Percentiles rank a stretch among this genome's conserved stretches.
These are phyloP conservation scores for Physocladia obscura DNA, from an alignment of 192 early-diverging fungal genomes.

Conservation along the genomic window DNA sequence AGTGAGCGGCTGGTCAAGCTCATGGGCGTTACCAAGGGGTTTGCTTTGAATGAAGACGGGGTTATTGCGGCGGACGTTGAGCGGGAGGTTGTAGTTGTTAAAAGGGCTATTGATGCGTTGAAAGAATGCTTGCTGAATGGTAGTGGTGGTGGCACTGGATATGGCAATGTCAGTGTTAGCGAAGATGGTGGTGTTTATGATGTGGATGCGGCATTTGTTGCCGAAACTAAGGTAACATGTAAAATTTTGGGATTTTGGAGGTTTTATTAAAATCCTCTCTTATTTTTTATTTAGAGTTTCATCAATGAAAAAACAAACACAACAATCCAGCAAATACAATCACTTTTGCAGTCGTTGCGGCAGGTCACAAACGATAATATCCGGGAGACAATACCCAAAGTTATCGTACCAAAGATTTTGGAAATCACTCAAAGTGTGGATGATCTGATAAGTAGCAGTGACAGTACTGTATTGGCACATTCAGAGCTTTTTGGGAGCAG, in stretches of 20 bases:
- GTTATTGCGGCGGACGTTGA: not conserved
- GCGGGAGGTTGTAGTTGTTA: not conserved
- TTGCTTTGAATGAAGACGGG: not conserved
- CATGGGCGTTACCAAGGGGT: not conserved
- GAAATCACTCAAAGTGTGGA: not conserved
- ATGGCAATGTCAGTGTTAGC: not conserved
- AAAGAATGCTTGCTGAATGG: not conserved
- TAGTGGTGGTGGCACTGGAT: not conserved
- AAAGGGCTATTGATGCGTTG: not conserved
- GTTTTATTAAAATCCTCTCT: too few species aligned
- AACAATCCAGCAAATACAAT: constrained; percentile 3
- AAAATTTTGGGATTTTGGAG: too few species aligned
- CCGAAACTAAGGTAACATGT: not conserved
- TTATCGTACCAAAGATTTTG: not conserved
- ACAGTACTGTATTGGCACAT: not conserved
- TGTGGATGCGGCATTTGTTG: not conserved
- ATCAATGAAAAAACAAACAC: constrained; percentile 10
- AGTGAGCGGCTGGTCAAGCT: not conserved
- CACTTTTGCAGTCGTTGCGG: not conserved
- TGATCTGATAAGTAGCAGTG: not conserved
- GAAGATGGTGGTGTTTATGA: not conserved
- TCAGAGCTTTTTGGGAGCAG: not conserved
- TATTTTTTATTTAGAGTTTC: not conserved
- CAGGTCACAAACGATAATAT: not conserved
- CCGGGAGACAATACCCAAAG: not conserved